Evolutionary conservation across 768 basidiomycete species (phyloP), one percentile per base, ranked within the genome.

Genomic region (Asterophora parasitica): DNA sequence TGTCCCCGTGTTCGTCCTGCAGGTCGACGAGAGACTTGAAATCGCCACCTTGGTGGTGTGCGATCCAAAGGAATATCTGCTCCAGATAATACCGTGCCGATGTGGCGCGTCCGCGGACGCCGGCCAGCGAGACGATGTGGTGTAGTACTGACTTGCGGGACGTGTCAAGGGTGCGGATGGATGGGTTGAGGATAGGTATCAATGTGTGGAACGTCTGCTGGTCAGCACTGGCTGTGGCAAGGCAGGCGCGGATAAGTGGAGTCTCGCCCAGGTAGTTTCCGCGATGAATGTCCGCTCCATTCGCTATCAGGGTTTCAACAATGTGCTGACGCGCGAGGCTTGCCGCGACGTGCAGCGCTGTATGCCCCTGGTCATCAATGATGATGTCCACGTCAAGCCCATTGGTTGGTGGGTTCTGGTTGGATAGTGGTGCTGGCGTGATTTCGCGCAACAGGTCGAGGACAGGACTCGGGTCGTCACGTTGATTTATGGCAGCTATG

Each of bases 221-320:
- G 53, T 94, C 92, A 41, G 78, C 85, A 58, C 85, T 86, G 63
- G 92, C 85, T 17, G 90, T 92, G 7, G 94, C 85, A 49, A 98
- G 78, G 49, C 91, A 86, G 4, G 94, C 88, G 33, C 95, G 86
- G 23, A 96, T 90, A 26, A 99, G 79, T 1, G 96, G 85, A 0
- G 95, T 98, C 65, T 99, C 96, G 38, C 96, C 94, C 4, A 86
- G 79, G 61, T 85, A 85, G 67, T 98, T 98, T 1, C 96, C 96
- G 7, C 92, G 80, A 57, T 92, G 81, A 12, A 92, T 72, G 63
- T 98, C 94, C 1, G 94, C 92, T 26, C 93, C 92, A 38, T 75
- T 72, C 1, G 69, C 68, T 49, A 97, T 75, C 30, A 99, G 76
- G 8, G 82, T 79, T 19, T 81, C 78, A 13, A 90, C 78, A 28